Conservation (phyloP, 306 rosid species). For the Trifolium repens region DNA sequence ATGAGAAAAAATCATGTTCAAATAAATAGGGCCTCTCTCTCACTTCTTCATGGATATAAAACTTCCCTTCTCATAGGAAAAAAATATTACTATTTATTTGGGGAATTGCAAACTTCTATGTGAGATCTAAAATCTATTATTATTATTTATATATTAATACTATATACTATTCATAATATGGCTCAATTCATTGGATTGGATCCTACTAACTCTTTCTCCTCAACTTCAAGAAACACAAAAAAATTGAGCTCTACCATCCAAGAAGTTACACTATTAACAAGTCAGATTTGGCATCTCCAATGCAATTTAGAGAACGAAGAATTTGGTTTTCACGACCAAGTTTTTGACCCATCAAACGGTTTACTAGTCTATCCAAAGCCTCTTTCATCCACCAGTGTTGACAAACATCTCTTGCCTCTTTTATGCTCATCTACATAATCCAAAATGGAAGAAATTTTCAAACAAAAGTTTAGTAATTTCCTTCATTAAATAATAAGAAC, state of each 20-base stretch:
- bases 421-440: conserved; percentile 67
- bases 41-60: not conserved
- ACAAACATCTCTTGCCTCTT: conserved; percentile 80
- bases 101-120: conserved; percentile 43
- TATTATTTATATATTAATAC: not conserved
- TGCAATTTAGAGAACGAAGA: conserved; percentile 40
- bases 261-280: conserved; percentile 45
- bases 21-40: not conserved
- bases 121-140: conserved; percentile 26
- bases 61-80: too few relatives aligned
- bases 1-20: conserved; percentile 17
- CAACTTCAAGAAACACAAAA: conserved; percentile 28
- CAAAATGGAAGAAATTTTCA: not conserved
- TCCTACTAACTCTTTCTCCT: conserved; percentile 37
- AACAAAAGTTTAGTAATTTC: not conserved
- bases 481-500: not conserved
- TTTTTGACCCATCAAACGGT: conserved; percentile 55
- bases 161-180: conserved; percentile 29
- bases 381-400: conserved; percentile 98
- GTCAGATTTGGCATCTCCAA: conserved; percentile 40
- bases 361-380: conserved; percentile 72
- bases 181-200: conserved; percentile 44
- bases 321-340: conserved; percentile 43
- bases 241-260: conserved; percentile 38
- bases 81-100: not conserved